phyloP scores from a whole-genome alignment of 1,284 basidiomycete genomes.

The Moniliophthora roreri region DNA sequence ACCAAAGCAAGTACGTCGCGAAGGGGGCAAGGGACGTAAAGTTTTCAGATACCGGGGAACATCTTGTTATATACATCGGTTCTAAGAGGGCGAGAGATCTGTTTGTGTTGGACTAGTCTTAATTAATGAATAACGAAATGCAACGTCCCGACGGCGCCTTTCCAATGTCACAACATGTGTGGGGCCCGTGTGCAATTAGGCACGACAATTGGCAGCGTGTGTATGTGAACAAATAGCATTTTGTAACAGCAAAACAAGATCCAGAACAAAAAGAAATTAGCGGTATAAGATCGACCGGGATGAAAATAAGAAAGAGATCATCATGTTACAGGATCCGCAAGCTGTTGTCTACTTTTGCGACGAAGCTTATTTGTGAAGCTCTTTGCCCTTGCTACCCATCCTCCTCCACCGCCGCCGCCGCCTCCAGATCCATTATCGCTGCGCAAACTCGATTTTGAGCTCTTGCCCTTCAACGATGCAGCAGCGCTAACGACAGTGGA shows the following conservation, averaged over 20 bases:
- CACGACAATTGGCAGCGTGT: neutral
- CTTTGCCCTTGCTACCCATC: constrained; percentile 50
- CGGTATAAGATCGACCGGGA: constrained; percentile 9
- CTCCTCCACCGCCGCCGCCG: constrained; percentile 24
- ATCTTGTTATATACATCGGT: too few species aligned
- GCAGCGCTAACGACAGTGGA: constrained; percentile 38
- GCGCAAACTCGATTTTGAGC: constrained; percentile 37
- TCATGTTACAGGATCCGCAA: constrained; percentile 16
- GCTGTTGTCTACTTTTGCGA: constrained; percentile 37
- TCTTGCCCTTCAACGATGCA: constrained; percentile 33
- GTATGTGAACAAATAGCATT: constrained; percentile 4
- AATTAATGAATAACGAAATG: too few species aligned
- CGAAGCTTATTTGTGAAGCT: constrained; percentile 49
- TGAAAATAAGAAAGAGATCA: constrained; percentile 6
- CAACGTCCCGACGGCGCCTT: too few species aligned
- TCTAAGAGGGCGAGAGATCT: too few species aligned
- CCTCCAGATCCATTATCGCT: constrained; percentile 4
- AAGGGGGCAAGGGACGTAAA: too few species aligned
- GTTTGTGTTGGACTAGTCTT: too few species aligned
- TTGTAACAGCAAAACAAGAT: constrained; percentile 2
- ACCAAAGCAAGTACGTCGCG: too few species aligned
- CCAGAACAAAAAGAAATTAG: constrained; percentile 8
- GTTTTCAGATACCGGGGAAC: too few species aligned
- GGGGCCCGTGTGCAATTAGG: neutral
- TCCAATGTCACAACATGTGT: neutral